These are phyloP conservation scores for Sarocladium brachiariae DNA, from an alignment of 2,329 filamentous ascomycete genomes.

Conservation along the genomic window DNA sequence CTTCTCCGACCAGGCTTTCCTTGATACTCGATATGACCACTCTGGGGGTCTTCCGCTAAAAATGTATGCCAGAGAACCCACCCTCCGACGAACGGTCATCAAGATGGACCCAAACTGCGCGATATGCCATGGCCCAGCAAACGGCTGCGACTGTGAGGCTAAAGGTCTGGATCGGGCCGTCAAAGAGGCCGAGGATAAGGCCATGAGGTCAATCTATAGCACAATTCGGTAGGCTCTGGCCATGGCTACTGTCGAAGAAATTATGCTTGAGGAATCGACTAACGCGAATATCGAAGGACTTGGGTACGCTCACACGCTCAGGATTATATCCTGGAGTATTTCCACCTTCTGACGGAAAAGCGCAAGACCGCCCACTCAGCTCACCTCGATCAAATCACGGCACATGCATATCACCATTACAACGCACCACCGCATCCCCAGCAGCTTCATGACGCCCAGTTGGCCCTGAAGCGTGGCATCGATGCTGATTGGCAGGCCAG, in stretches of 20 bases:
- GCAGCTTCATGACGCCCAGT: conserved; percentile 59
- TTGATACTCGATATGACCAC: not conserved
- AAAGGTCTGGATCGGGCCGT: conserved; percentile 57
- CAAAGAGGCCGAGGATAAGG: conserved; percentile 54
- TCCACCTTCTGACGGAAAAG: conserved; percentile 52
- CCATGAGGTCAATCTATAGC: conserved; percentile 56
- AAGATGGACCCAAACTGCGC: conserved; percentile 66
- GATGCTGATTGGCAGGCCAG: conserved; percentile 73
- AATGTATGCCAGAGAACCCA: conserved; percentile 44
- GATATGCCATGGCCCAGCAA: conserved; percentile 55
- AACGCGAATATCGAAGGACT: conserved; percentile 31
- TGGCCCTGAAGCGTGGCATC: conserved; percentile 62
- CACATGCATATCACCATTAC: conserved; percentile 51
- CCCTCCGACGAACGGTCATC: conserved; percentile 38
- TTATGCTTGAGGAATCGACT: conserved; percentile 9
- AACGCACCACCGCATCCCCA: conserved; percentile 50
- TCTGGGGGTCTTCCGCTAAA: conserved; percentile 28
- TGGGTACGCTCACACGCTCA: conserved; percentile 62
- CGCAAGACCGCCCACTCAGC: conserved; percentile 50
- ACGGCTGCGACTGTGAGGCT: conserved; percentile 59
- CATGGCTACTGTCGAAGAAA: not conserved
- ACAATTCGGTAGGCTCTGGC: conserved; percentile 51
- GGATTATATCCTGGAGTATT: conserved; percentile 62
- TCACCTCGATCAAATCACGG: conserved; percentile 49
- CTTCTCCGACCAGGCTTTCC: not conserved